Conservation (phyloP, 1,284 basidiomycete genomes). For the Pisolithus thermaeus region DNA sequence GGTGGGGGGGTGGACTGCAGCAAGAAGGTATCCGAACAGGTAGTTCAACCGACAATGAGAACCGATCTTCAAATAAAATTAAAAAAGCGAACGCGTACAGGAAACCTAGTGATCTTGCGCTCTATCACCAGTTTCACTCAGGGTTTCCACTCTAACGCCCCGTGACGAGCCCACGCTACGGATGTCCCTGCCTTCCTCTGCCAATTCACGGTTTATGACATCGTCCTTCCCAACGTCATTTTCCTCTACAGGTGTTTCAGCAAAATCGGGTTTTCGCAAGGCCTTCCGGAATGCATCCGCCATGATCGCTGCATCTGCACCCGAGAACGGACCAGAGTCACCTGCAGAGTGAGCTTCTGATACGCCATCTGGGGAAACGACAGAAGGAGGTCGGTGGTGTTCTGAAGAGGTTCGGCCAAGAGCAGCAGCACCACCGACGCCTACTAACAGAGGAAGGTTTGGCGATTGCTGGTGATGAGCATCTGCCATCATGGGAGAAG, state of each 20-base stretch:
- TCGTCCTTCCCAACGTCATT: slow-evolving; percentile 42
- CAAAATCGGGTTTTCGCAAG: slow-evolving; percentile 79
- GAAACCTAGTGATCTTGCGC: slow-evolving; percentile 41
- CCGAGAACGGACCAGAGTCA: slow-evolving; percentile 64
- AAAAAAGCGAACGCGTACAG: slow-evolving; percentile 27
- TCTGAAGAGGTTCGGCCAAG: slow-evolving; percentile 24
- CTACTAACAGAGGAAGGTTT: slow-evolving; percentile 47
- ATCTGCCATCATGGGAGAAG: slow-evolving; percentile 75
- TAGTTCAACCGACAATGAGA: slow-evolving; percentile 28
- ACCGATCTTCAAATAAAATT: slow-evolving; percentile 27
- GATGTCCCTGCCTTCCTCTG: slow-evolving; percentile 78
- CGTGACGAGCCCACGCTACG: slow-evolving; percentile 72
- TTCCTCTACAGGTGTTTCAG: slow-evolving; percentile 59
- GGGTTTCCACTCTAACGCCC: slow-evolving; percentile 69
- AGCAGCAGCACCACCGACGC: slow-evolving; percentile 29
- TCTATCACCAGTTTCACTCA: slow-evolving; percentile 52
- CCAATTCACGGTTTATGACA: slow-evolving; percentile 62
- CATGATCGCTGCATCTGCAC: slow-evolving; percentile 82
- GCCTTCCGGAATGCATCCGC: slow-evolving; percentile 81
- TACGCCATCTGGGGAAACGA: slow-evolving; percentile 56
- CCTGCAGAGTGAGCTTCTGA: slow-evolving; percentile 55
- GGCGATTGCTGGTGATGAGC: slow-evolving; percentile 37
- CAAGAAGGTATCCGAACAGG: slow-evolving; percentile 29
- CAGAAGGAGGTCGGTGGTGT: slow-evolving; percentile 37
- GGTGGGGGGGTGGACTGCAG: slow-evolving; percentile 9